phyloP scores from a whole-genome alignment of 352 stramenopile species.

The Proteromonas lacertae region DNA sequence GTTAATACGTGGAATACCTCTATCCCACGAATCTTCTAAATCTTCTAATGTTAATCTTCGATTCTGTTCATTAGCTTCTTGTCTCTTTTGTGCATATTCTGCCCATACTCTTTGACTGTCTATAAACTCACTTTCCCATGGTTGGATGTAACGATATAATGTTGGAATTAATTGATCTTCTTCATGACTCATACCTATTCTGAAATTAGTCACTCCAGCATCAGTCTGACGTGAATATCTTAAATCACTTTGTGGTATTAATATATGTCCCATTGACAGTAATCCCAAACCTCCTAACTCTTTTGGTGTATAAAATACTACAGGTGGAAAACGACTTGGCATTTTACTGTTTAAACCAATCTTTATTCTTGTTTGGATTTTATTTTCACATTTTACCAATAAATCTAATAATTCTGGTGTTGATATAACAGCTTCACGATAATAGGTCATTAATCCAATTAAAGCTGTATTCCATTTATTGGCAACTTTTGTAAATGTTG shows the following conservation, averaged over 20 bases:
- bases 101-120: conserved; percentile 96
- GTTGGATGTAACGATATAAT: conserved; percentile 83
- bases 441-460: conserved; percentile 91
- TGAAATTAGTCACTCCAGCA: conserved; percentile 93
- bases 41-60: conserved; percentile 89
- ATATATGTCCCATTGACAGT: conserved; percentile 95
- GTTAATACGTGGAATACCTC: conserved; percentile 81
- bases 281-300: conserved; percentile 94
- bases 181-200: conserved; percentile 63
- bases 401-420: conserved; percentile 97
- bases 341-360: conserved; percentile 99
- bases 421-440: conserved; percentile 90
- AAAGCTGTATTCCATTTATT: conserved; percentile 90
- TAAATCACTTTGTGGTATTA: conserved; percentile 95
- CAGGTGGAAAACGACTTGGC: conserved; percentile 85
- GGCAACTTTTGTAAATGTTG: conserved; percentile 98
- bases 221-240: conserved; percentile 97
- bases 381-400: conserved; percentile 97
- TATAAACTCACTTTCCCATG: conserved; percentile 89
- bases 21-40: conserved; percentile 96
- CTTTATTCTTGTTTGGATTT: conserved; percentile 99
- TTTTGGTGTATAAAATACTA: conserved; percentile 98
- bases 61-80: conserved; percentile 92
- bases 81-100: conserved; percentile 93
- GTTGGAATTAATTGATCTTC: conserved; percentile 98